These are phyloP conservation scores for Fraxinus platypoda DNA, from an alignment of 305 asterid species.

Conservation along the genomic window DNA sequence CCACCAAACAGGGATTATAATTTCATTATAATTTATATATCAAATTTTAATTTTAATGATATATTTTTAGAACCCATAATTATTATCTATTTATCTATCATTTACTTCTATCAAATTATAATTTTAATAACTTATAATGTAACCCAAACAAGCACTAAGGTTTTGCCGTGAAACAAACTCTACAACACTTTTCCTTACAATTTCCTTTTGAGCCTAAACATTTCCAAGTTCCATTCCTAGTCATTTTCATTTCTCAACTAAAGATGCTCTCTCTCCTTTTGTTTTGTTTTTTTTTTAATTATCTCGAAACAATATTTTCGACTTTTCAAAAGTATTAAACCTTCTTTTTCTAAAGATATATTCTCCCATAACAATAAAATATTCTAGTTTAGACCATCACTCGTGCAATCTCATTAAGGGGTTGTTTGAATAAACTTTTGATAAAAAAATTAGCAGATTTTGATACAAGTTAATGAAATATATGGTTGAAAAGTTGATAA, in stretches of 20 bases:
- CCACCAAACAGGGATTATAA: too few relatives aligned
- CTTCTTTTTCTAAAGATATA: too few relatives aligned
- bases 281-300: too few relatives aligned
- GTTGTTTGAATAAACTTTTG: background rate
- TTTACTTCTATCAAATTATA: background rate
- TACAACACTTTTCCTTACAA: background rate
- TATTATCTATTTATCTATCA: too few relatives aligned
- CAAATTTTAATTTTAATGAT: background rate
- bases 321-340: background rate
- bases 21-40: background rate
- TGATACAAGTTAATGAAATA: too few relatives aligned
- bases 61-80: background rate
- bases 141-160: background rate
- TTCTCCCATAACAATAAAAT: background rate
- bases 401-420: background rate
- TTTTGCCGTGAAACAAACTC: background rate
- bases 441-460: too few relatives aligned
- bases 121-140: too few relatives aligned
- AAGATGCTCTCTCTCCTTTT: background rate
- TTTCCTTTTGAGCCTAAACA: background rate
- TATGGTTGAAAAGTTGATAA: background rate
- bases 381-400: background rate
- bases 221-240: background rate
- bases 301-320: background rate
- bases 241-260: background rate